Conservation (phyloP, 78 protist genomes). For the Dictyostelium capitatum region DNA sequence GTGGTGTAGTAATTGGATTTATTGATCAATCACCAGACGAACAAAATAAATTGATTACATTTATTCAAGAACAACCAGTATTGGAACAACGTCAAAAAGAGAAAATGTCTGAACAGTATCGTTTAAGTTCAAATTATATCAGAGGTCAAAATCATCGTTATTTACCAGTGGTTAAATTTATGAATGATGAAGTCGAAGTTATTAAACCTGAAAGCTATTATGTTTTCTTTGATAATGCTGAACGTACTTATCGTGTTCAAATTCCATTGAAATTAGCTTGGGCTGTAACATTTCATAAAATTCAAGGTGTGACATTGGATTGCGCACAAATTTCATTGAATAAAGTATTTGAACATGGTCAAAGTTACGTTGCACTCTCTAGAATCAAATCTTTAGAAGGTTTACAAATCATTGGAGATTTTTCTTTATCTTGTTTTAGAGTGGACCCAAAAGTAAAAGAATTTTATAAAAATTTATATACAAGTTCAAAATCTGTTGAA, state of each 20-base stretch:
- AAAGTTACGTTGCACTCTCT: constrained; percentile 86
- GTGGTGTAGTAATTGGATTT: constrained; percentile 68
- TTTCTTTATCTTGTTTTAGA: constrained; percentile 24
- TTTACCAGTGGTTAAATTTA: constrained; percentile 69
- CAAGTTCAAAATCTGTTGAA: neutral
- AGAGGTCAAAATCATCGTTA: constrained; percentile 4
- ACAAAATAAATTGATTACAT: neutral
- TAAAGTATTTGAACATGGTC: constrained; percentile 84
- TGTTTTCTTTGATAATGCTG: constrained; percentile 24
- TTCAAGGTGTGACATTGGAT: constrained; percentile 91
- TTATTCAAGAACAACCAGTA: neutral
- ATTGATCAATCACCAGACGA: constrained; percentile 13
- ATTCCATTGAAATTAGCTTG: constrained; percentile 88
- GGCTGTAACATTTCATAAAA: constrained; percentile 91
- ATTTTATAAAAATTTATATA: neutral
- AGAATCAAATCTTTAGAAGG: constrained; percentile 84
- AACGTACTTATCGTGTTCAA: constrained; percentile 79
- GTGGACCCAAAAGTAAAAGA: constrained; percentile 27
- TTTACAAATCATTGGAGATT: constrained; percentile 65
- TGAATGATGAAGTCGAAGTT: constrained; percentile 34
- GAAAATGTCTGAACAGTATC: constrained; percentile 8
- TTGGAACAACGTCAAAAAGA: constrained; percentile 4
- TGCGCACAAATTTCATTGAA: constrained; percentile 74
- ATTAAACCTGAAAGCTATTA: constrained; percentile 72
- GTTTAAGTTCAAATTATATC: neutral